Evolutionary conservation across 352 stramenopile genomes (phyloP), one percentile per base, ranked within the genome.

Genomic region (Stephanocyclus meneghinianus): DNA sequence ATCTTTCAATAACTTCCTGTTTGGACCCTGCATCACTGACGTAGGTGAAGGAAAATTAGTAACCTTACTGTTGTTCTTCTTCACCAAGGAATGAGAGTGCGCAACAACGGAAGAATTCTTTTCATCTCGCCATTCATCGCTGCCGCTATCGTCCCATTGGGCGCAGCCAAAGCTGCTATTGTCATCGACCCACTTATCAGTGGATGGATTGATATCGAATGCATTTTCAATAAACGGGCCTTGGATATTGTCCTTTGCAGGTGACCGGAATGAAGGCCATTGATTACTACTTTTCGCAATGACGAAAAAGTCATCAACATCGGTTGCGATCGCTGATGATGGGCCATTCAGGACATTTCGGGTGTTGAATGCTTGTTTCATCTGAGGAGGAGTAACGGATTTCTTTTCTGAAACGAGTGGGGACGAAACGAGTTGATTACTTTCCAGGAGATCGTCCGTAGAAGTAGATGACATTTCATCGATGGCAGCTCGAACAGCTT

Each of bases 241-340:
- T 65, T 26, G 16, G 9, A 0, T 32, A 11, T 42, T 62, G n/a
- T 40, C n/a, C 13, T 50, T 65, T 30, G 18, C 9, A 15, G 30
- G 0, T 29, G 57, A 51, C n/a, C 50, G 57, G 18, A 72, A 72
- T 42, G 70, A 18, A 42, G 62, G 60, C 70, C 68, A 82, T 16
- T 72, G 29, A 13, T 26, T 63, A 11, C 13, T 53, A 50, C 44
- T 47, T 44, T n/a, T 78, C 45, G 26, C 11, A 53, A 83, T 62
- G 13, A 83, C 69, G 32, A 78, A 83, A 48, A 83, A 77, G 18
- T 74, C 75, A 57, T 74, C 60, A 29, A 70, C 59, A 18, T 73
- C 40, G 30, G 50, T 30, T 2, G 11, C 53, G 45, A 10, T 30
- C n/a, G 50, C 59, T n/a, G 45, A 30, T 47, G 18, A 32, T 21